Conservation (phyloP, 2,329 filamentous ascomycete genomes). For the Hymenoscyphus salicellus region DNA sequence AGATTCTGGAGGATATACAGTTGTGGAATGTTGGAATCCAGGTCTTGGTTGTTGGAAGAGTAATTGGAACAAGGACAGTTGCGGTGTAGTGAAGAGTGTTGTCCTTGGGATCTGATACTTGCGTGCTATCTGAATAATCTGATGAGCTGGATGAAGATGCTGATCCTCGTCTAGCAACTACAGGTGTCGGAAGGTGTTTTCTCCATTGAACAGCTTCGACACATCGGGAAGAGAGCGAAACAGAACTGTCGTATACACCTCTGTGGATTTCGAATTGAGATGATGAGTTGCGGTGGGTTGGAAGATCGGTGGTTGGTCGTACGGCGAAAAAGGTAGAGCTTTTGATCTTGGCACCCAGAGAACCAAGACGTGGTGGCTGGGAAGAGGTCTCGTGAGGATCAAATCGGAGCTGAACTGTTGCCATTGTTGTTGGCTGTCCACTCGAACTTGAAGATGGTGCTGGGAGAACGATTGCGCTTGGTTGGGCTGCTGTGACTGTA, state of each 20-base stretch:
- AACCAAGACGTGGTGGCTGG: conserved; percentile 33
- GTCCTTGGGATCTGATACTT: conserved; percentile 11
- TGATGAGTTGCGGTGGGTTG: conserved; percentile 21
- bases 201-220: conserved; percentile 35
- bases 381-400: conserved; percentile 30
- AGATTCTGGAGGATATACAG: conserved; percentile 63
- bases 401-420: conserved; percentile 34
- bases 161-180: conserved; percentile 28
- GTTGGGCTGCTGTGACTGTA: conserved; percentile 33
- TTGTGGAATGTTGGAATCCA: conserved; percentile 69
- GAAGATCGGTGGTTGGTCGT: conserved; percentile 23
- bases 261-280: conserved; percentile 27
- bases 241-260: conserved; percentile 27
- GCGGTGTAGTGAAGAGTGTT: conserved; percentile 50
- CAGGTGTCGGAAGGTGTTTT: conserved; percentile 25
- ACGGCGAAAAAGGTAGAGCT: conserved; percentile 30
- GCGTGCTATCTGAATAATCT: conserved; percentile 23
- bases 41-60: conserved; percentile 56
- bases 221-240: conserved; percentile 33
- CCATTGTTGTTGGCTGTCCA: conserved; percentile 27
- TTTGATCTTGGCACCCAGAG: conserved; percentile 34
- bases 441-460: conserved; percentile 20
- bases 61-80: conserved; percentile 60
- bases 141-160: conserved; percentile 30
- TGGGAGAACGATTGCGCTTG: conserved; percentile 32